A percentile compares a stretch with the other conserved stretches of the same genome.
Evolutionary conservation across 2,329 filamentous ascomycete genomes (phyloP).

Genomic region (Botrytis aclada): DNA sequence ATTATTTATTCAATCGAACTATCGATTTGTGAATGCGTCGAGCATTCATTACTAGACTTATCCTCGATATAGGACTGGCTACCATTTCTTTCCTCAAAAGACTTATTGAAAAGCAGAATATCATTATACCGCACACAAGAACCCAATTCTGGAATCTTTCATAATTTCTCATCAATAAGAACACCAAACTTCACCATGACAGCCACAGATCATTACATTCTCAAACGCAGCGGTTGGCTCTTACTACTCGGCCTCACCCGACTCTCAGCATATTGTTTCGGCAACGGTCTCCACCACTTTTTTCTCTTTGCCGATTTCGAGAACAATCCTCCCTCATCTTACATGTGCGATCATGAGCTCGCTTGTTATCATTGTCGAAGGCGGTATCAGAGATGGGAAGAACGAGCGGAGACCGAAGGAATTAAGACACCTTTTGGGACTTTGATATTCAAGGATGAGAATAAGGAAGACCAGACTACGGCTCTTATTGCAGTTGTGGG

Average conservation of each 20-base stretch:
- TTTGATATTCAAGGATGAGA: not conserved
- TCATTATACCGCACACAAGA: not conserved
- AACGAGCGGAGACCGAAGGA: not conserved
- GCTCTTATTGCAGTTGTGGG: not conserved
- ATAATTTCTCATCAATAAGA: not conserved
- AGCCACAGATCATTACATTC: not conserved
- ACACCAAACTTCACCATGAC: not conserved
- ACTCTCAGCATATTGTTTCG: not conserved
- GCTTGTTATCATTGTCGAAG: not conserved
- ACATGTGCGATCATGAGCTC: not conserved
- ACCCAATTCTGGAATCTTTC: not conserved
- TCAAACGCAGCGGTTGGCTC: constrained; percentile 15
- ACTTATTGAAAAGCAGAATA: not conserved
- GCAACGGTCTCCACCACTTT: not conserved
- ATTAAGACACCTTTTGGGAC: not conserved
- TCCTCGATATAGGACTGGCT: not conserved
- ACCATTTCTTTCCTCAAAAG: not conserved
- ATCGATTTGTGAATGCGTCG: not conserved
- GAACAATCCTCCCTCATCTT: not conserved
- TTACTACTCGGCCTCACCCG: constrained; percentile 1
- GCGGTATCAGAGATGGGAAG: not conserved
- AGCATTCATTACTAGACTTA: not conserved
- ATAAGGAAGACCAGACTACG: not conserved
- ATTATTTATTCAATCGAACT: not conserved
- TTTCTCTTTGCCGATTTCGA: not conserved